A percentile compares a stretch with the other conserved stretches of the same genome.
Evolutionary conservation across 352 stramenopile genomes (phyloP).

Genomic region (Pythium diclinum): DNA sequence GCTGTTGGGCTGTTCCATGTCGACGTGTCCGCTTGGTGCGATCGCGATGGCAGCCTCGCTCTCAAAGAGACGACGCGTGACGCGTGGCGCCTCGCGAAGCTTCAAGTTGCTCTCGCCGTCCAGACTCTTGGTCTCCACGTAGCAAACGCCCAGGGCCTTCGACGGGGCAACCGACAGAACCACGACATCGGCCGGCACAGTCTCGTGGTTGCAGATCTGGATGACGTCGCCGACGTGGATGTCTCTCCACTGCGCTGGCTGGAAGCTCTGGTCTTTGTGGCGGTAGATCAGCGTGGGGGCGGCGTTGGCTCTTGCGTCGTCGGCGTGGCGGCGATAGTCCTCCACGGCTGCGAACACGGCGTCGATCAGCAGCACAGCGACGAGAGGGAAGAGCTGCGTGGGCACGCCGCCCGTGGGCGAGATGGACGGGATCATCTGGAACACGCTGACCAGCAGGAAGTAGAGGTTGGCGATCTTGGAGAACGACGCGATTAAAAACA

Average conservation of each 20-base stretch:
- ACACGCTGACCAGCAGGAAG: constrained; percentile 82
- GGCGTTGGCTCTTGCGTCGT: constrained; percentile 68
- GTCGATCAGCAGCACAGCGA: constrained; percentile 73
- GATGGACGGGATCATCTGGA: constrained; percentile 78
- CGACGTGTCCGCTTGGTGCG: constrained; percentile 50
- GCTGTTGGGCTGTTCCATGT: constrained; percentile 66
- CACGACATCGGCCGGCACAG: constrained; percentile 67
- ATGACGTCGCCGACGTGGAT: constrained; percentile 74
- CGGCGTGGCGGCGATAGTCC: constrained; percentile 71
- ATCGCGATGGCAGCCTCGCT: neutral
- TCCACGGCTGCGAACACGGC: constrained; percentile 73
- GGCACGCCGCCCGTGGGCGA: constrained; percentile 74
- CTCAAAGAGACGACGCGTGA: constrained; percentile 20
- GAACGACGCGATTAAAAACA: constrained; percentile 84
- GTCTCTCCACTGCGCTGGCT: constrained; percentile 73
- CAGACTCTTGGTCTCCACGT: constrained; percentile 89
- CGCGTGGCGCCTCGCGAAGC: constrained; percentile 48
- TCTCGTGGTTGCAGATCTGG: constrained; percentile 75
- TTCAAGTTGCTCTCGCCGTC: constrained; percentile 95
- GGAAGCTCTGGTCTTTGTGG: constrained; percentile 58
- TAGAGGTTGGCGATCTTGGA: constrained; percentile 86
- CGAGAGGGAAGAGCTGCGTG: constrained; percentile 74
- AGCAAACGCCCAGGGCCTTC: constrained; percentile 58
- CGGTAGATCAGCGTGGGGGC: constrained; percentile 59
- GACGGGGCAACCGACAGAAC: constrained; percentile 59